These are phyloP conservation scores for Fusarium succisae DNA, from an alignment of 2,329 filamentous ascomycete genomes.

Conservation along the genomic window DNA sequence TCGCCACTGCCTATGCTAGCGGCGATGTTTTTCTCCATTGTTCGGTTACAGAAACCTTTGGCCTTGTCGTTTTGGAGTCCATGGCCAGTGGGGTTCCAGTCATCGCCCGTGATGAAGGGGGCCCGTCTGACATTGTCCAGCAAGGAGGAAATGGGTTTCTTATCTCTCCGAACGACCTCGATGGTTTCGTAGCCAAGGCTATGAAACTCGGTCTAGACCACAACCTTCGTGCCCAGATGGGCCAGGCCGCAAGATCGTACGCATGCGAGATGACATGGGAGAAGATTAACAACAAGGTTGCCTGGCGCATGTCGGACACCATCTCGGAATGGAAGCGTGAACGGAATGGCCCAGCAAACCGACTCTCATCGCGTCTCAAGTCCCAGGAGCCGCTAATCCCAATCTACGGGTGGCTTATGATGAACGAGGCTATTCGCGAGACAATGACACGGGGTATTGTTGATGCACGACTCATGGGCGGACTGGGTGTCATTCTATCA, in stretches of 20 bases:
- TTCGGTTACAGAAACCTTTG: conserved; percentile 77
- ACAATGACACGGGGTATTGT: conserved; percentile 50
- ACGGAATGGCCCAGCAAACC: conserved; percentile 20
- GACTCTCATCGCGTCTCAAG: conserved; percentile 20
- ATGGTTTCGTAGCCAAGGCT: conserved; percentile 65
- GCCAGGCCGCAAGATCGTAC: conserved; percentile 59
- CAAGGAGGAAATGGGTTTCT: conserved; percentile 69
- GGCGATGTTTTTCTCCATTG: conserved; percentile 77
- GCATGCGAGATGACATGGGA: conserved; percentile 75
- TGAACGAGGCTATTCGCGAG: conserved; percentile 52
- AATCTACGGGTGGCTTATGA: conserved; percentile 56
- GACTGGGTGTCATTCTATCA: conserved; percentile 56
- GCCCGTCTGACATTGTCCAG: conserved; percentile 72
- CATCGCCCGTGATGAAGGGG: conserved; percentile 74
- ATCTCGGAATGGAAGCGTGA: conserved; percentile 57
- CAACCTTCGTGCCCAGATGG: conserved; percentile 56
- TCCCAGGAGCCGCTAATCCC: conserved; percentile 49
- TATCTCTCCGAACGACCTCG: conserved; percentile 66
- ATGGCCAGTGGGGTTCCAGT: conserved; percentile 78
- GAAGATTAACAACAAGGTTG: conserved; percentile 75
- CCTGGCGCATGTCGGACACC: conserved; percentile 68
- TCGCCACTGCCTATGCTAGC: conserved; percentile 73
- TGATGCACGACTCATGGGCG: conserved; percentile 56
- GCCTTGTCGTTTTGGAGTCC: conserved; percentile 74
- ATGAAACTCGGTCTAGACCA: conserved; percentile 58